Base-by-base conservation (phyloP, 129 eudicot species). In the Flaveria bidentis region DNA sequence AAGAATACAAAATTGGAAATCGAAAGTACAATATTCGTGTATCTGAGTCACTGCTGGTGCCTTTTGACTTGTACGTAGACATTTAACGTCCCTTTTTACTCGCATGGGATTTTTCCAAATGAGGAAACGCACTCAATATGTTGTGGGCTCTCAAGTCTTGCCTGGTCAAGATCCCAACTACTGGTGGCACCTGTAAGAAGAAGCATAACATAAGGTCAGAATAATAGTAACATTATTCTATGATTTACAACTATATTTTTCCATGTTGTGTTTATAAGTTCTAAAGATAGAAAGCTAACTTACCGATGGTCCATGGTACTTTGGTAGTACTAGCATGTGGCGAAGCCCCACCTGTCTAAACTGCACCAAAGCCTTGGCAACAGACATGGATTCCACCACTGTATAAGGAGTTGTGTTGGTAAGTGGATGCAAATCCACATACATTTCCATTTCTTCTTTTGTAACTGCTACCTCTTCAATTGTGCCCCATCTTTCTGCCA, bases 331-430 rank as follows among this genome's bases (percentile, higher is more conserved):
- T 73, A 95, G 90, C 96, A 95, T 84, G 75, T 95, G 99, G 14
- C 99, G 89, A n/a, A 95, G 96, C 39, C 92, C 99, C 22, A 91
- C 96, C 68, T 91, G 94, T 83, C 99, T 85, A 75, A 95, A 95
- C 47, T 89, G 96, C 80, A 95, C 94, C 89, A 95, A 53, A 9
- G 99, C 99, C 87, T 95, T 94, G 10, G 99, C 99, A 28, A 88
- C 96, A 0, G 99, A 95, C 88, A 86, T 87, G 82, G 85, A 86
- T 53, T 95, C 99, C 28, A 95, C 87, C 36, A 95, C 97, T 2
- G 99, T 95, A 75, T 86, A 89, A 45, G 97, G 96, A 0, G 99
- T 91, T 74, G 96, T 88, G 65, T 95, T 95, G 36, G 97, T 95
- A 39, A 95, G 84, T 2, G 99, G 97, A 68, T 89, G 96, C 82